Evolutionary conservation across 1,284 basidiomycete genomes (phyloP).

Genomic region (Trametes hirsuta): DNA sequence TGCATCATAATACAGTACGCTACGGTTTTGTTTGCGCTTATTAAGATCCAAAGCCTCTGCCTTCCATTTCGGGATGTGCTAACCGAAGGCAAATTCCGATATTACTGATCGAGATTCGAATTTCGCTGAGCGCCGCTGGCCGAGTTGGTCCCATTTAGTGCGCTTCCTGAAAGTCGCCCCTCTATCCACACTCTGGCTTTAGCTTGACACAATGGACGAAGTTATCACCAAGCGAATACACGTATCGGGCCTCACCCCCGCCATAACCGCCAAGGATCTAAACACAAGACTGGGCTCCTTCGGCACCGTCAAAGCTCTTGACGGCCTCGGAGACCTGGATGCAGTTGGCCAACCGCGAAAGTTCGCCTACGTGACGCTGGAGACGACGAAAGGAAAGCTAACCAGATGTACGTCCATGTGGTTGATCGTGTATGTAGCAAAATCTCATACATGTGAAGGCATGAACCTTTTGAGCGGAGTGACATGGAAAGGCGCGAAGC

Average conservation of each 20-base stretch:
- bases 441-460: conserved; percentile 31
- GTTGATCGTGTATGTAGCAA: background rate
- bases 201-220: conserved; percentile 35
- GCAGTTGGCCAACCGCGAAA: conserved; percentile 66
- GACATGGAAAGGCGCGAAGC: conserved; percentile 81
- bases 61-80: no score
- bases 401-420: conserved; percentile 57
- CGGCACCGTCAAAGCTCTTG: conserved; percentile 65
- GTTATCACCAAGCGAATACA: conserved; percentile 66
- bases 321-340: conserved; percentile 69
- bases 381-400: conserved; percentile 61
- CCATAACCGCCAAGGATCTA: conserved; percentile 62
- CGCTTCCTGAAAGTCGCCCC: no score
- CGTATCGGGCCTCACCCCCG: conserved; percentile 72
- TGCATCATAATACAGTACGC: no score
- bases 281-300: conserved; percentile 62
- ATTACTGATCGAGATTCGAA: no score
- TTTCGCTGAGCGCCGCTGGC: no score
- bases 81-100: no score
- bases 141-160: no score
- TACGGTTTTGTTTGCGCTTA: no score
- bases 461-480: conserved; percentile 76
- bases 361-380: conserved; percentile 76
- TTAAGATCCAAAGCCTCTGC: no score
- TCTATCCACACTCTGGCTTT: background rate